Conservation (phyloP, 805 yeast species). For the Naumovozyma dairenensis region DNA sequence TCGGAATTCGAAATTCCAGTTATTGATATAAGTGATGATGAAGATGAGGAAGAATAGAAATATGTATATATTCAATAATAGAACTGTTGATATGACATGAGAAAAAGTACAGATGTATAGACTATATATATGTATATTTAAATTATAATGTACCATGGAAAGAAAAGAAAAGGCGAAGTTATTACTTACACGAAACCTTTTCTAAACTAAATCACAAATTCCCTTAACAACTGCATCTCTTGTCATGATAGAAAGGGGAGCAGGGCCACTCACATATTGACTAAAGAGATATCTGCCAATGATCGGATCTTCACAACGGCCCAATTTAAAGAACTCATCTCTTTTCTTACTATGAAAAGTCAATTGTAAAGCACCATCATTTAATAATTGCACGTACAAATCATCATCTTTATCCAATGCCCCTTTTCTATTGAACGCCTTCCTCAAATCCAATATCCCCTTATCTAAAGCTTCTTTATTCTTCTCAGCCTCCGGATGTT, state of each 20-base stretch:
- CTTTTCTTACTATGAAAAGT: constrained; percentile 35
- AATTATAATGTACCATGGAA: background rate
- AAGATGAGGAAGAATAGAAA: constrained; percentile 8
- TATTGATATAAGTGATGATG: constrained; percentile 13
- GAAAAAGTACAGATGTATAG: background rate
- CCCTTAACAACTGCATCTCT: constrained; percentile 18
- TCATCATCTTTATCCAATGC: constrained; percentile 69
- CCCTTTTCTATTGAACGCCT: constrained; percentile 52
- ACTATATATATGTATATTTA: background rate
- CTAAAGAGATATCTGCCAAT: constrained; percentile 60
- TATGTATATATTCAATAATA: background rate
- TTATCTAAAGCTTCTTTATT: constrained; percentile 37
- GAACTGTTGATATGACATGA: background rate
- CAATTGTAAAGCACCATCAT: constrained; percentile 38
- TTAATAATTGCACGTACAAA: constrained; percentile 45
- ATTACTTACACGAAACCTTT: background rate
- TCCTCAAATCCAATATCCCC: constrained; percentile 61
- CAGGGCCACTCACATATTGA: constrained; percentile 61
- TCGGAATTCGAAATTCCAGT: constrained; percentile 28
- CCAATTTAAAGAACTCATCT: constrained; percentile 36
- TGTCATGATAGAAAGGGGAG: constrained; percentile 24
- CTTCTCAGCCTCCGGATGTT: constrained; percentile 50
- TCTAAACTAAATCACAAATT: constrained; percentile 11
- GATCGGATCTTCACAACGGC: constrained; percentile 50
- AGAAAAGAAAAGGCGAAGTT: background rate